These are phyloP conservation scores for Trametes punicea DNA, from an alignment of 768 basidiomycete species.

Conservation along the genomic window DNA sequence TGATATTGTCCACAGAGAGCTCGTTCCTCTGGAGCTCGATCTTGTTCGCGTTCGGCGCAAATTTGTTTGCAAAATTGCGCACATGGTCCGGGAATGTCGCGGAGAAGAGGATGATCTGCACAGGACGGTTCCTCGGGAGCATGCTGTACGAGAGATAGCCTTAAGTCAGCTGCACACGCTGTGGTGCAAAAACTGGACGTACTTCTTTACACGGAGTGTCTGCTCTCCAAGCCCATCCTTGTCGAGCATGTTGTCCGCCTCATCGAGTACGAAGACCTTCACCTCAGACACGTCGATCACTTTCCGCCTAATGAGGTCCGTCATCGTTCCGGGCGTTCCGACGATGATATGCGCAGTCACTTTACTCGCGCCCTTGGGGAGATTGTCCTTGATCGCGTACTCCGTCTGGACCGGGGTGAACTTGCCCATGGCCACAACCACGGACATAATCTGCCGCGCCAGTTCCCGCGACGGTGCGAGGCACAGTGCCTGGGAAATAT, in stretches of 20 bases:
- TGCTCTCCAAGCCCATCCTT: conserved; percentile 93
- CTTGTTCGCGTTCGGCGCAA: conserved; percentile 94
- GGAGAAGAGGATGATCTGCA: conserved; percentile 94
- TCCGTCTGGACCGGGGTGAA: conserved; percentile 91
- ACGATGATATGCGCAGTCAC: conserved; percentile 90
- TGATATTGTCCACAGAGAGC: conserved; percentile 88
- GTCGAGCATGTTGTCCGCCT: conserved; percentile 99
- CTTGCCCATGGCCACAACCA: conserved; percentile 91
- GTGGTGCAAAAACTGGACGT: conserved; percentile 23
- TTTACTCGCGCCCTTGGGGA: conserved; percentile 58
- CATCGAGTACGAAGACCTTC: conserved; percentile 94
- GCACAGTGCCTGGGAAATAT: conserved; percentile 74
- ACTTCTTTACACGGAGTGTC: conserved; percentile 93
- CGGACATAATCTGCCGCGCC: conserved; percentile 96
- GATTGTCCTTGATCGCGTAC: conserved; percentile 90
- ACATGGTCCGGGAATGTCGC: conserved; percentile 97
- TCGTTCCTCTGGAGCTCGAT: conserved; percentile 94
- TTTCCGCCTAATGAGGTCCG: conserved; percentile 74
- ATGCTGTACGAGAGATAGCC: conserved; percentile 38
- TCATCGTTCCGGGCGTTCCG: conserved; percentile 95
- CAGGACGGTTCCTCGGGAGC: conserved; percentile 47
- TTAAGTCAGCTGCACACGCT: neutral
- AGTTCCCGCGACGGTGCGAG: conserved; percentile 97
- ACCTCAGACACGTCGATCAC: conserved; percentile 78
- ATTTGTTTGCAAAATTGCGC: conserved; percentile 85